Percentiles rank a stretch among this genome's conserved stretches.
These are phyloP conservation scores for Mycosarcoma mackinlayi DNA, from an alignment of 1,284 basidiomycete genomes.

Conservation along the genomic window DNA sequence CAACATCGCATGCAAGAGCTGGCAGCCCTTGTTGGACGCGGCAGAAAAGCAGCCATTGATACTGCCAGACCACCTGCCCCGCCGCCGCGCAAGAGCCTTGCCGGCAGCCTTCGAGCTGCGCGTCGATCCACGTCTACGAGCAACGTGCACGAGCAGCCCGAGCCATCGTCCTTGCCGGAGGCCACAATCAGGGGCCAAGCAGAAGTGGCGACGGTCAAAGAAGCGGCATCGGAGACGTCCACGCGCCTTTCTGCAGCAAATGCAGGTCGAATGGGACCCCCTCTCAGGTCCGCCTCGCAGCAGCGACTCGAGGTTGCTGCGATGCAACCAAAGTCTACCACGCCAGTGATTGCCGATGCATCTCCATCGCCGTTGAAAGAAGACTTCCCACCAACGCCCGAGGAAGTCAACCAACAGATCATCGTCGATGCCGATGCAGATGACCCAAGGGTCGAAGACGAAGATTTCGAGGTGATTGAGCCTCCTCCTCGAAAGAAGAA, in stretches of 20 bases:
- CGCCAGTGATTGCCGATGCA: neutral
- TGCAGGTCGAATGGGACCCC: constrained; percentile 31
- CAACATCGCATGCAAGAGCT: constrained; percentile 43
- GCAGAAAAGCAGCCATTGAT: neutral
- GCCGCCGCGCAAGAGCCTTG: constrained; percentile 42
- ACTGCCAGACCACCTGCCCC: constrained; percentile 8
- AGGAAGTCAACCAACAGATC: constrained; percentile 41
- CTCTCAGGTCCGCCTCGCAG: constrained; percentile 39
- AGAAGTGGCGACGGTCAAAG: neutral
- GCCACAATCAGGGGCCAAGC: neutral
- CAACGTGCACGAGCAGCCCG: constrained; percentile 15
- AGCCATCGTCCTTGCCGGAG: constrained; percentile 6
- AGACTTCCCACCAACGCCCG: constrained; percentile 30
- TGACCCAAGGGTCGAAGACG: constrained; percentile 6
- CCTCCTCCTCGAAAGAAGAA: neutral
- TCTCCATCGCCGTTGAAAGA: constrained; percentile 8
- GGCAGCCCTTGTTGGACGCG: constrained; percentile 33
- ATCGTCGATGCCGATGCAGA: constrained; percentile 12
- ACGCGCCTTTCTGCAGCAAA: neutral
- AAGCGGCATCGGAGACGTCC: neutral
- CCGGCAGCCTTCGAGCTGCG: constrained; percentile 37
- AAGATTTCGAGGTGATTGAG: constrained; percentile 19
- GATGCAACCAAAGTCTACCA: constrained; percentile 4
- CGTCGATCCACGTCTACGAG: constrained; percentile 29
- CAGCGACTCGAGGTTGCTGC: constrained; percentile 26